Evolutionary conservation across 345 rosid species (phyloP).

Genomic region (Eucalyptus leucophloia): DNA sequence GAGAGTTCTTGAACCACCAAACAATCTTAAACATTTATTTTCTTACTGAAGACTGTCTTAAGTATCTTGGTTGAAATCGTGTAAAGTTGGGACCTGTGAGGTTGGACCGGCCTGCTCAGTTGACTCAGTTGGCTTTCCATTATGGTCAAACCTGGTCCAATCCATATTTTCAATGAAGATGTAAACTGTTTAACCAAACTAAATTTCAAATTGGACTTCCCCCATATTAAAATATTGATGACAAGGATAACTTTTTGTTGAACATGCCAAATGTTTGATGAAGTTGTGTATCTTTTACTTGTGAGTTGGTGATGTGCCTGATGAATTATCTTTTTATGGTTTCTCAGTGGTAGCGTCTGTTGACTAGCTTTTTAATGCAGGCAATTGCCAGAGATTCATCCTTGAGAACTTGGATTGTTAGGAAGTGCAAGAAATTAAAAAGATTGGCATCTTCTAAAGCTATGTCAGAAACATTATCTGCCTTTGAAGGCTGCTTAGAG

Average conservation of each 20-base stretch:
- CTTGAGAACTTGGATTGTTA: conserved; percentile 54
- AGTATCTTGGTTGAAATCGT: not conserved
- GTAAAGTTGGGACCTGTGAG: not conserved
- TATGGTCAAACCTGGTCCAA: not conserved
- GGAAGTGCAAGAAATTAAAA: conserved; percentile 44
- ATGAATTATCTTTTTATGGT: not conserved
- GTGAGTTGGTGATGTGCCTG: not conserved
- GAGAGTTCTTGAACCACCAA: not conserved
- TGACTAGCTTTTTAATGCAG: conserved; percentile 23
- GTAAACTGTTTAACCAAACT: not conserved
- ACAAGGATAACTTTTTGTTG: not conserved
- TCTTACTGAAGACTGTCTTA: not conserved
- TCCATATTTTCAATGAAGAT: not conserved
- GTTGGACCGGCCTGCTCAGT: not conserved
- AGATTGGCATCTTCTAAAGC: conserved; percentile 35
- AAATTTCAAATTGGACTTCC: not conserved
- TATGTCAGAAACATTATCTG: conserved; percentile 25
- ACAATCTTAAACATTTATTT: not conserved
- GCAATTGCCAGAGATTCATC: conserved; percentile 48
- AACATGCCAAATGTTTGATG: not conserved
- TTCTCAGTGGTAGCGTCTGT: not conserved
- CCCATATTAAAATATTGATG: not conserved
- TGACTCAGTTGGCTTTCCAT: not conserved
- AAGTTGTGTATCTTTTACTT: not conserved
- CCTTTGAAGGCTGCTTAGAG: conserved; percentile 48